These are phyloP conservation scores for Chalaropsis thielavioides DNA, from an alignment of 2,329 filamentous ascomycete genomes.

Conservation along the genomic window DNA sequence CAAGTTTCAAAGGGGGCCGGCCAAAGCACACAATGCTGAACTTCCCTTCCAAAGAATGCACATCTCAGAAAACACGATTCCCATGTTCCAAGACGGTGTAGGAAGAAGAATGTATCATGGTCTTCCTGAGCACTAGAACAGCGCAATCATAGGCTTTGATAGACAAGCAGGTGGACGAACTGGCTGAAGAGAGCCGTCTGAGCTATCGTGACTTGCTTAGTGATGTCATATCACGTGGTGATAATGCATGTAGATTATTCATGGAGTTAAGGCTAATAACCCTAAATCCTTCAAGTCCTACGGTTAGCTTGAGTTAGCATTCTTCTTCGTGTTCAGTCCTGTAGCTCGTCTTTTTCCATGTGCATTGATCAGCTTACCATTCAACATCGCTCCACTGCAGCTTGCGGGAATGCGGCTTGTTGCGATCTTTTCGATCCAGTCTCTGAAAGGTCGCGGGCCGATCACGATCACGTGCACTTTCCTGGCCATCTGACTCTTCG, in stretches of 20 bases:
- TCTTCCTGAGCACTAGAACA: neutral
- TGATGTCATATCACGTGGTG: too few species aligned
- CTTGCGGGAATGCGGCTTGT: conserved; percentile 71
- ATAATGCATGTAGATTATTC: too few species aligned
- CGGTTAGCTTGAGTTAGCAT: neutral
- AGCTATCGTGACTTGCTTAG: too few species aligned
- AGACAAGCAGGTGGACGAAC: neutral
- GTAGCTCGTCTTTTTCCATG: neutral
- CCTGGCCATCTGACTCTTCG: conserved; percentile 55
- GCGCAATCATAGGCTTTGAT: neutral
- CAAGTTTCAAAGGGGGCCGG: too few species aligned
- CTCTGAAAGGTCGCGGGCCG: conserved; percentile 36
- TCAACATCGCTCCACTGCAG: conserved; percentile 94
- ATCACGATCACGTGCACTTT: conserved; percentile 27
- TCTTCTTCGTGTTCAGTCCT: too few species aligned
- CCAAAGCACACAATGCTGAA: too few species aligned
- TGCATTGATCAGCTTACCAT: conserved; percentile 51
- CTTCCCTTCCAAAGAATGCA: too few species aligned
- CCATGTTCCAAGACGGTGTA: neutral
- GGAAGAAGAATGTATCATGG: neutral
- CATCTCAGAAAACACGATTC: neutral
- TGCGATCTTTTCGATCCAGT: conserved; percentile 45
- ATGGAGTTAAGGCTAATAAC: too few species aligned
- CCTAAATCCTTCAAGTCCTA: neutral
- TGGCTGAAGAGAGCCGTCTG: too few species aligned